phyloP scores from a whole-genome alignment of 2,329 filamentous ascomycete species.

The Fusarium miscanthi region DNA sequence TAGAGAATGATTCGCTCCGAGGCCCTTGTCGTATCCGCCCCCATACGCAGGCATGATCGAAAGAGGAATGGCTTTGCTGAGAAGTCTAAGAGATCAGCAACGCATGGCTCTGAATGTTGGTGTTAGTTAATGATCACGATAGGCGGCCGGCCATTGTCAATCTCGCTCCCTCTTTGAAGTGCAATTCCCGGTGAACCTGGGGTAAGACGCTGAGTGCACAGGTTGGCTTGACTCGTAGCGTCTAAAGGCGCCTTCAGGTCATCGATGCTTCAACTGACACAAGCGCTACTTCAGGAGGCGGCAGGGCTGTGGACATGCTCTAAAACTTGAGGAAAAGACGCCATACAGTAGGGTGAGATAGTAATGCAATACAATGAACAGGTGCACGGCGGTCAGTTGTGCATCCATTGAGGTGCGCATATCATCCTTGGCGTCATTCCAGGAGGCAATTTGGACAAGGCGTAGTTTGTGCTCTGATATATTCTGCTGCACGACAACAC shows the following conservation, averaged over 20 bases:
- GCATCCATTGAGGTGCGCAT: conserved; percentile 5
- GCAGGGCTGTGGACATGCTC: conserved; percentile 5
- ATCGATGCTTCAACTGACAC: conserved; percentile 35
- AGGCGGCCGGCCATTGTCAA: conserved; percentile 28
- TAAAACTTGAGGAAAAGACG: conserved; percentile 17
- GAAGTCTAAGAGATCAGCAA: conserved; percentile 26
- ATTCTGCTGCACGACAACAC: conserved; percentile 1
- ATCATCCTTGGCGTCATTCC: conserved; percentile 19
- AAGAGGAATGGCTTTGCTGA: conserved; percentile 37
- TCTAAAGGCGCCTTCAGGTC: conserved; percentile 14
- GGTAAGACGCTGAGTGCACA: conserved; percentile 29
- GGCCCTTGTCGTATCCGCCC: conserved; percentile 27
- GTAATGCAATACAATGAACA: conserved; percentile 14
- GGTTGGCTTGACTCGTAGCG: conserved; percentile 22
- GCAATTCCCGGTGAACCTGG: conserved; percentile 29
- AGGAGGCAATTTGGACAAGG: conserved; percentile 17
- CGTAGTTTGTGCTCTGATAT: not conserved
- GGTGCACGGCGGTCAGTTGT: conserved; percentile 13
- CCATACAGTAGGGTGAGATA: conserved; percentile 6
- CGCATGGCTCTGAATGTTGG: conserved; percentile 31
- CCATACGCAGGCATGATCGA: conserved; percentile 33
- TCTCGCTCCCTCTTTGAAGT: conserved; percentile 7
- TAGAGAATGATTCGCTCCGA: conserved; percentile 36
- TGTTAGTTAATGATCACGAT: conserved; percentile 32
- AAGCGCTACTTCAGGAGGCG: conserved; percentile 20